phyloP scores from a whole-genome alignment of 352 stramenopile genomes.

The Blastocystis sp. region DNA sequence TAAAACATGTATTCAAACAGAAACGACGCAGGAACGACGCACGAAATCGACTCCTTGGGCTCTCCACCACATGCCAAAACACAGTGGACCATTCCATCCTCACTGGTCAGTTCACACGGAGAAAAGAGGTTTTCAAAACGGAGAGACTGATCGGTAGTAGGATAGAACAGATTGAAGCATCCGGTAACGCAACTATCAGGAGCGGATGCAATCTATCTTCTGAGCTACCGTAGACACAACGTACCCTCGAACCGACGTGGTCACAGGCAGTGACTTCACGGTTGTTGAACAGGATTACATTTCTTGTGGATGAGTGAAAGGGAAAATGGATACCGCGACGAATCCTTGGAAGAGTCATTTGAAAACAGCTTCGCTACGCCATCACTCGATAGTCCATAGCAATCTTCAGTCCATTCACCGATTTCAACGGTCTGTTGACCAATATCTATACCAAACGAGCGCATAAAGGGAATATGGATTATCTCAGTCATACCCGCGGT shows the following conservation, averaged over 20 bases:
- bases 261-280: not conserved
- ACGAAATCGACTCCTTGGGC: not conserved
- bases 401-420: not conserved
- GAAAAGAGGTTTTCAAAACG: not conserved
- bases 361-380: not conserved
- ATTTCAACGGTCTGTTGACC: not conserved
- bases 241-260: not conserved
- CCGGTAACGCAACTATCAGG: not conserved
- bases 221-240: not conserved
- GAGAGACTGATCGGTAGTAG: not conserved
- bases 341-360: not conserved
- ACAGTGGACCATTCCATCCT: not conserved
- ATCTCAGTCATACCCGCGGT: too few species aligned
- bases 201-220: not conserved
- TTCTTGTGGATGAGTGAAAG: not conserved
- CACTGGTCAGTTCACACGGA: not conserved
- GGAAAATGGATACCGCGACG: not conserved
- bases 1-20: constrained; percentile 22
- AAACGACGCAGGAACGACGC: not conserved
- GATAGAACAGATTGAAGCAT: not conserved
- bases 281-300: not conserved
- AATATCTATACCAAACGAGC: not conserved
- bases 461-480: not conserved
- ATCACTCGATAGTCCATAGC: not conserved
- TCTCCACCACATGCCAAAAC: not conserved